Percentiles rank a stretch among this genome's conserved stretches.
Evolutionary conservation across 2,329 filamentous ascomycete genomes (phyloP).

Genomic region (Aschersonia sp.): DNA sequence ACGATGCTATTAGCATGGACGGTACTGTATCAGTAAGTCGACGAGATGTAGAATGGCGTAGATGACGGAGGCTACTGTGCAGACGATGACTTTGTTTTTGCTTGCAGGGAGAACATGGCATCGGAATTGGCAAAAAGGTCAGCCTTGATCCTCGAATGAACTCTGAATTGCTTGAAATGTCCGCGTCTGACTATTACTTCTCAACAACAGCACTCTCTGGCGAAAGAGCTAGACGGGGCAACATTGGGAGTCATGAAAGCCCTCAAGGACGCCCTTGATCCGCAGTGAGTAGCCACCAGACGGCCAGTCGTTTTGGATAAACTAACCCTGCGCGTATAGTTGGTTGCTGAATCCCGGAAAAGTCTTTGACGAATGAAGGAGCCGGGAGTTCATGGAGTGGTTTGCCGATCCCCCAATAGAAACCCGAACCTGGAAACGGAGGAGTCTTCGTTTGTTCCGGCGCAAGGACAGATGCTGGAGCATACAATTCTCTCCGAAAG

Average conservation of each 20-base stretch:
- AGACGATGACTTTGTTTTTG: neutral
- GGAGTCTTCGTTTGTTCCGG: no score
- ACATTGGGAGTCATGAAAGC: slow-evolving; percentile 54
- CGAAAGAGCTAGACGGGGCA: slow-evolving; percentile 47
- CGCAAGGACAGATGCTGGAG: no score
- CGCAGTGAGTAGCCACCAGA: slow-evolving; percentile 17
- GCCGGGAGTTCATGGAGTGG: no score
- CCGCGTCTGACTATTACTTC: neutral
- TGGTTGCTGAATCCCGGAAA: slow-evolving; percentile 60
- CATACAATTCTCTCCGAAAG: no score
- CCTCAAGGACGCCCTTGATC: slow-evolving; percentile 49
- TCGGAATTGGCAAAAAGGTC: slow-evolving; percentile 56
- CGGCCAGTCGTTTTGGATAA: neutral
- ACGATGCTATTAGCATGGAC: slow-evolving; percentile 53
- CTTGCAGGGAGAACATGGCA: slow-evolving; percentile 47
- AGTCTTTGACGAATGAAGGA: slow-evolving; percentile 37
- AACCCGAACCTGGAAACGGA: no score
- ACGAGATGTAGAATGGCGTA: neutral
- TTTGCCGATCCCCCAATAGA: no score
- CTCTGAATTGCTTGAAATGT: no score
- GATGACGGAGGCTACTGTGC: no score
- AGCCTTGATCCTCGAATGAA: slow-evolving; percentile 18
- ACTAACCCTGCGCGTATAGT: slow-evolving; percentile 10
- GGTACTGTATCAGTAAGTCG: slow-evolving; percentile 48
- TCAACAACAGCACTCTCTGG: slow-evolving; percentile 26